Evolutionary conservation across 768 basidiomycete genomes (phyloP).

Genomic region (Dacryopinax spathularia): DNA sequence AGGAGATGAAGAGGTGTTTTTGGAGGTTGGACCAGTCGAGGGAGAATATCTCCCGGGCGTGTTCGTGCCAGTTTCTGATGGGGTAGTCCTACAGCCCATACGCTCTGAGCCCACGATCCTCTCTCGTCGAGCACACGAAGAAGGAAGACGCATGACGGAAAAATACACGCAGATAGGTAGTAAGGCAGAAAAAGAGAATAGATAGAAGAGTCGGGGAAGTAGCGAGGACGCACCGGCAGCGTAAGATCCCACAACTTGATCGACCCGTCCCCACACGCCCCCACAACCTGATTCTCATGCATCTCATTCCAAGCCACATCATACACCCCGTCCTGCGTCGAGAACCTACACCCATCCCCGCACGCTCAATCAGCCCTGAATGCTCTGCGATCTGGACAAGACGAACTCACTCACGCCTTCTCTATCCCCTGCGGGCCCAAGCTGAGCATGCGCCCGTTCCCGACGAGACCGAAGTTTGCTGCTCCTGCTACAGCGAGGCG

Average conservation of each 20-base stretch:
- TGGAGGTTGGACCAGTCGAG: slow-evolving; percentile 92
- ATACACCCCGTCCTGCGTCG: slow-evolving; percentile 76
- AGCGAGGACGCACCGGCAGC: slow-evolving; percentile 46
- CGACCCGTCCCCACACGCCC: slow-evolving; percentile 81
- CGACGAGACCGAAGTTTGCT: slow-evolving; percentile 89
- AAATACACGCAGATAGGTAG: too few relatives aligned
- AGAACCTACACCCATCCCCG: neutral
- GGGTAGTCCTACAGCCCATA: slow-evolving; percentile 54
- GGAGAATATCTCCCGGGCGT: slow-evolving; percentile 80
- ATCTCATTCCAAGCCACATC: slow-evolving; percentile 91
- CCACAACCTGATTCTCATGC: slow-evolving; percentile 85
- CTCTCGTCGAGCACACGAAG: neutral
- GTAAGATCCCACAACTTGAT: slow-evolving; percentile 81
- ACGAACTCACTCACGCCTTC: slow-evolving; percentile 22
- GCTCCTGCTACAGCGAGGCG: slow-evolving; percentile 68
- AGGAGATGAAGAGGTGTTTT: slow-evolving; percentile 74
- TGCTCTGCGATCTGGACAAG: slow-evolving; percentile 35
- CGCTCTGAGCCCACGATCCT: neutral
- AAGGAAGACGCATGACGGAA: neutral
- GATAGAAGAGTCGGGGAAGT: neutral
- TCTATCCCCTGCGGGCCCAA: slow-evolving; percentile 14
- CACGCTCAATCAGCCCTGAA: slow-evolving; percentile 49
- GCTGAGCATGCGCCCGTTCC: slow-evolving; percentile 70
- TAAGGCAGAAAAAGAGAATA: too few relatives aligned
- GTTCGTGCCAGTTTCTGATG: slow-evolving; percentile 86